Evolutionary conservation across 306 rosid genomes (phyloP).

Genomic region (Myrica gale): DNA sequence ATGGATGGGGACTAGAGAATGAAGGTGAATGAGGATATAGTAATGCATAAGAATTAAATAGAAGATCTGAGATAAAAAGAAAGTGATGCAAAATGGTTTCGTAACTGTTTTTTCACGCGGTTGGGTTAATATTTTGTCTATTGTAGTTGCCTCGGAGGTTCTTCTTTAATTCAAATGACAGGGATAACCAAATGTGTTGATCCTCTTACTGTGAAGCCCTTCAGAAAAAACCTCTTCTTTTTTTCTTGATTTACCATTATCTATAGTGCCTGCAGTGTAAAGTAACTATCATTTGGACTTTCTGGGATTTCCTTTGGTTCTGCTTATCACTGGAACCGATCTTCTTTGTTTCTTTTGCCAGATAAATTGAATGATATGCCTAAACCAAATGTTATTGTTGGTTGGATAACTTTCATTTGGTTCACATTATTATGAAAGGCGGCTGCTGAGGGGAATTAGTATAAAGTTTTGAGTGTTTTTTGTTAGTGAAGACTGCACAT

Average conservation of each 20-base stretch:
- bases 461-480: conserved; percentile 14
- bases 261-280: neutral
- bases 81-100: neutral
- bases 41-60: neutral
- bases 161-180: neutral
- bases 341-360: conserved; percentile 29
- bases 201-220: neutral
- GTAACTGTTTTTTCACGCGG: neutral
- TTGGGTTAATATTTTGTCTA: neutral
- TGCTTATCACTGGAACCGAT: conserved; percentile 16
- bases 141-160: neutral
- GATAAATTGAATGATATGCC: conserved; percentile 24
- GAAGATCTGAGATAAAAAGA: neutral
- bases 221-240: neutral
- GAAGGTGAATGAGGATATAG: neutral
- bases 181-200: neutral
- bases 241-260: neutral
- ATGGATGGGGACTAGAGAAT: neutral
- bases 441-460: conserved; percentile 8
- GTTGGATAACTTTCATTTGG: conserved; percentile 21
- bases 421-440: neutral
- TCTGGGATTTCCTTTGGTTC: conserved; percentile 10
- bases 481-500: conserved; percentile 3
- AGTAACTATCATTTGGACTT: neutral
- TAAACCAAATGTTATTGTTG: conserved; percentile 3